Evolutionary conservation across 345 rosid genomes (phyloP), one percentile per base, ranked within the genome.

Genomic region (Salix koriyanagi): DNA sequence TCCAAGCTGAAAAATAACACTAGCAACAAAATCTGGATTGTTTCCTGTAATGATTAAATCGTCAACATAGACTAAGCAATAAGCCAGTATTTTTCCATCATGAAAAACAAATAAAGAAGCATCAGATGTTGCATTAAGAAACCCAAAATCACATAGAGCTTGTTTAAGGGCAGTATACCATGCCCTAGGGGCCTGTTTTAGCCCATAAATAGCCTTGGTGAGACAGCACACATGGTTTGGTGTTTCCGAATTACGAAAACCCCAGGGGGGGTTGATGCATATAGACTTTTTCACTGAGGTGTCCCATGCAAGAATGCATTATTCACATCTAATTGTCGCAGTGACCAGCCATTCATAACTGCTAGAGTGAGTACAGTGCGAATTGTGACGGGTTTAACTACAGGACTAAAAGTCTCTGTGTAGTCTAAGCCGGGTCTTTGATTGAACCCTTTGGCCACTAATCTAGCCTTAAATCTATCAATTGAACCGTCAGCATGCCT

Each of bases 341-440:
- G 0, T 2, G 60, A 19, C 60, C 60, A 52, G 1, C 10, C n/a
- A 0, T 18, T 3, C 1, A 52, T 52, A 52, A 19, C 2, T 0
- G 9, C 10, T 18, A 19, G 6, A 3, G 10, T 52, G 0, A 19
- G 5, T 1, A 52, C 1, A 18, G 0, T 4, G 2, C 0, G 10
- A 1, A 52, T 18, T 1, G 23, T 52, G 2, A 0, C 0, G 19
- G 11, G 19, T 52, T 52, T 0, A 52, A n/a, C 23, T 19, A 52
- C 23, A 6, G 0, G 23, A 6, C 11, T 19, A 0, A 19, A 52
- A 5, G 10, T 52, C 0, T 52, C 23, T 19, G 6, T 18, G 10
- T 1, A 52, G 7, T 52, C 60, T 2, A 52, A 0, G 0, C 60
- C 1, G 19, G 0, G 11, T 19, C 60, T 52, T 1, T 52, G 60